These are phyloP conservation scores for Thymus quinquecostatus DNA, from an alignment of 257 asterid genomes.

Conservation along the genomic window DNA sequence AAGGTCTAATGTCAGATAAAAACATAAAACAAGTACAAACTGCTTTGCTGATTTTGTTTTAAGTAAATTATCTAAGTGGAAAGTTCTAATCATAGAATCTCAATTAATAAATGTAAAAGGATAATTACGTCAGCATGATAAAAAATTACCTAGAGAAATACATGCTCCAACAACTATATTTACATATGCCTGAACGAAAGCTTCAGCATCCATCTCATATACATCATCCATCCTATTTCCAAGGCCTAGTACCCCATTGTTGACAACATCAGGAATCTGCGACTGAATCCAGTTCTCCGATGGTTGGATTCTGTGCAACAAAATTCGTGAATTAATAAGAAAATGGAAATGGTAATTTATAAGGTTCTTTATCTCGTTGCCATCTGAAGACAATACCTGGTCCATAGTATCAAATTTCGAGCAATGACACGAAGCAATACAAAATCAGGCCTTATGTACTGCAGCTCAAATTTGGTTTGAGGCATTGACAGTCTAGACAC, in stretches of 20 bases:
- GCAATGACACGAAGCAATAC: slow-evolving; percentile 91
- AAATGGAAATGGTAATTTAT: slow-evolving; percentile 3
- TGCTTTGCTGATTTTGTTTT: too few relatives aligned
- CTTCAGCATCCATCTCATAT: slow-evolving; percentile 77
- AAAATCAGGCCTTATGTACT: slow-evolving; percentile 92
- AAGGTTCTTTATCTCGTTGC: slow-evolving; percentile 25
- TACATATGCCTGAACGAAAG: slow-evolving; percentile 83
- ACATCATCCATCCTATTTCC: slow-evolving; percentile 67
- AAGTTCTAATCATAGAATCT: too few relatives aligned
- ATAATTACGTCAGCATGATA: slow-evolving; percentile 13
- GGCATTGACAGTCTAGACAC: slow-evolving; percentile 85
- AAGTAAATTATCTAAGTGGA: too few relatives aligned
- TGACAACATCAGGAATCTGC: slow-evolving; percentile 81
- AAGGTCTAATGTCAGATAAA: too few relatives aligned
- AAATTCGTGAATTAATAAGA: slow-evolving; percentile 24
- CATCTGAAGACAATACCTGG: slow-evolving; percentile 62
- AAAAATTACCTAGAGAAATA: slow-evolving; percentile 74
- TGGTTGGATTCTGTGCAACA: slow-evolving; percentile 63
- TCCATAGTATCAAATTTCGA: slow-evolving; percentile 88
- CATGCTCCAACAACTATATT: slow-evolving; percentile 91
- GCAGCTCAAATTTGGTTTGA: slow-evolving; percentile 85
- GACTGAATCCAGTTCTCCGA: slow-evolving; percentile 91
- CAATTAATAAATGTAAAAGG: not conserved
- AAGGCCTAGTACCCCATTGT: slow-evolving; percentile 58
- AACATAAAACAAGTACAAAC: too few relatives aligned